A percentile compares a stretch with the other conserved stretches of the same genome.
Evolutionary conservation across 2,329 filamentous ascomycete genomes (phyloP).

Genomic region (Aspergillus persii): DNA sequence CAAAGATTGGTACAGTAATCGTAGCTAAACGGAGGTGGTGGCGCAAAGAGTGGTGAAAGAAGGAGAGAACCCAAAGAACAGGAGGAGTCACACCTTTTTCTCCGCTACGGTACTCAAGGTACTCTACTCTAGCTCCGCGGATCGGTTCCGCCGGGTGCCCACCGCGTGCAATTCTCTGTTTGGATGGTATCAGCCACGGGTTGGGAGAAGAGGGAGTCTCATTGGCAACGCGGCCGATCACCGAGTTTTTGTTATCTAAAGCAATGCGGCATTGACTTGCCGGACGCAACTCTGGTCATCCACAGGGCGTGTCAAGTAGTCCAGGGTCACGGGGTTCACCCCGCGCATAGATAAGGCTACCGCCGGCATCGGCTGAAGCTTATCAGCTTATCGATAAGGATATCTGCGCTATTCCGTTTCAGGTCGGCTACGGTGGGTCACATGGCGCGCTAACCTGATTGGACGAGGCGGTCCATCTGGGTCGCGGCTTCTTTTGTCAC

Average conservation of each 20-base stretch:
- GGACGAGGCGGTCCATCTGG: no score
- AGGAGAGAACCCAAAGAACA: not conserved
- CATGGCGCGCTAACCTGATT: no score
- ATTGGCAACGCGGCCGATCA: not conserved
- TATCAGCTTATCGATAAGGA: not conserved
- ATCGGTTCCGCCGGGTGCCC: constrained; percentile 16
- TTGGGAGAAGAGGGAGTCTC: no score
- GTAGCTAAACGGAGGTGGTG: not conserved
- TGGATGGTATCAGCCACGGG: not conserved
- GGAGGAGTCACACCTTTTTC: constrained; percentile 11
- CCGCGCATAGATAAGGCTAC: constrained; percentile 37
- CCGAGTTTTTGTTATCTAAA: constrained; percentile 24
- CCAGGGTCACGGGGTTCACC: no score
- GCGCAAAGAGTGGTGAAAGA: not conserved
- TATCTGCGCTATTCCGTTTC: no score
- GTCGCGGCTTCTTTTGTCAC: no score
- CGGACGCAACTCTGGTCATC: constrained; percentile 19
- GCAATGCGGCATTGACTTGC: not conserved
- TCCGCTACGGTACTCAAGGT: not conserved
- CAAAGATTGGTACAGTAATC: not conserved
- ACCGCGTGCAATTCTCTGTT: not conserved
- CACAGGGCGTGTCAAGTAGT: constrained; percentile 17
- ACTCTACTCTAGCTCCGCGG: constrained; percentile 9
- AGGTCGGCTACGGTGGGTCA: no score
- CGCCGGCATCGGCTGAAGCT: constrained; percentile 30